These are phyloP conservation scores for Heliamphora pulchella DNA, from an alignment of 179 eudicot genomes.

Conservation along the genomic window DNA sequence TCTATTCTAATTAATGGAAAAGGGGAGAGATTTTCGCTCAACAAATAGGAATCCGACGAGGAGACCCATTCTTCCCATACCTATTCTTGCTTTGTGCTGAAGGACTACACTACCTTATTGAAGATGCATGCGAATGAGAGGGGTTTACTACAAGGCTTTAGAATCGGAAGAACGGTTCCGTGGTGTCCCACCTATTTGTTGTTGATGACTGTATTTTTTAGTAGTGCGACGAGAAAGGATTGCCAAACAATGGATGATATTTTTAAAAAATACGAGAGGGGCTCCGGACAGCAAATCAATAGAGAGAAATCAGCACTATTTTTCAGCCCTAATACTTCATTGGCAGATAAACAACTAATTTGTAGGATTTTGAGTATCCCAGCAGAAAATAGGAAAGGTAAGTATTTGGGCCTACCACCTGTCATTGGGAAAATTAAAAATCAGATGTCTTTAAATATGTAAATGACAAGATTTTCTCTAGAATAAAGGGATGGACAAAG, in stretches of 20 bases:
- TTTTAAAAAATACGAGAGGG: neutral
- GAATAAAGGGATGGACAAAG: too few species aligned
- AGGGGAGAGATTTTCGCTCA: neutral
- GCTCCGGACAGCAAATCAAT: neutral
- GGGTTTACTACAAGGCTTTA: neutral
- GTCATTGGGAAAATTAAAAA: too few species aligned
- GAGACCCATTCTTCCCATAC: neutral
- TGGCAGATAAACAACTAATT: too few species aligned
- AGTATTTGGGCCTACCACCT: too few species aligned
- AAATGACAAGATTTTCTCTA: too few species aligned
- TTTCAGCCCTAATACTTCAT: neutral
- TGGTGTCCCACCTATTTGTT: neutral
- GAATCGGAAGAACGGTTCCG: neutral
- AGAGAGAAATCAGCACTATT: neutral
- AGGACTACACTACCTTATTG: neutral
- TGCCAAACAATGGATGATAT: neutral
- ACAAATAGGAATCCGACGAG: neutral
- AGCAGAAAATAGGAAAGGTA: neutral
- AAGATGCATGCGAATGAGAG: too few species aligned
- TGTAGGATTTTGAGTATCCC: neutral
- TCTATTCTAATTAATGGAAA: neutral
- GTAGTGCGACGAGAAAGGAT: neutral
- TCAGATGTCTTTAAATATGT: too few species aligned
- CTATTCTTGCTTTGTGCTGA: neutral
- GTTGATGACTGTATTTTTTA: neutral